Conservation (phyloP, 2,329 filamentous ascomycete genomes). For the Pseudogymnoascus sp. region DNA sequence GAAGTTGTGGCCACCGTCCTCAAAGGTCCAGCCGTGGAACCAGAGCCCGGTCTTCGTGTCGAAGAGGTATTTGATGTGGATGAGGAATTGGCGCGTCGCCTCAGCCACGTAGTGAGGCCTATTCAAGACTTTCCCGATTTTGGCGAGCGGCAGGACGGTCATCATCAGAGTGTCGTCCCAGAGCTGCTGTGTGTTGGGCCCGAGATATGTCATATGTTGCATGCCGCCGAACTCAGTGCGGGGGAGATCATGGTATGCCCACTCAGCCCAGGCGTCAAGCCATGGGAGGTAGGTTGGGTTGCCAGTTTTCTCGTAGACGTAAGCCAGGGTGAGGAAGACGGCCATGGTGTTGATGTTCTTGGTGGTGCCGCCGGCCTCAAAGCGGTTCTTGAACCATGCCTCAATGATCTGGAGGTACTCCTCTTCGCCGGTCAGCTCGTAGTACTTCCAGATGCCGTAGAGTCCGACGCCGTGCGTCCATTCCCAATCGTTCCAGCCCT, state of each 20-base stretch:
- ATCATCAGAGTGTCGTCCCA: conserved; percentile 89
- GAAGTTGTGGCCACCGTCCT: conserved; percentile 56
- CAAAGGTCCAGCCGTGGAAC: conserved; percentile 77
- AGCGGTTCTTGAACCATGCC: conserved; percentile 56
- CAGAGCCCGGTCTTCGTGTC: conserved; percentile 65
- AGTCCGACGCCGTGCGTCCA: conserved; percentile 76
- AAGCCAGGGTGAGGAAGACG: conserved; percentile 65
- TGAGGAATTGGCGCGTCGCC: conserved; percentile 67
- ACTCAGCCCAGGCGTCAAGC: conserved; percentile 75
- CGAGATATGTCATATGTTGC: conserved; percentile 39
- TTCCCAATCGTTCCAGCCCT: conserved; percentile 78
- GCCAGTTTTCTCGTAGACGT: conserved; percentile 66
- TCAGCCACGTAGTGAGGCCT: conserved; percentile 68
- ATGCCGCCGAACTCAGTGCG: conserved; percentile 56
- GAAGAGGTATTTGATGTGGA: conserved; percentile 72
- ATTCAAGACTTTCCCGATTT: conserved; percentile 64
- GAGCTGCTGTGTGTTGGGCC: conserved; percentile 63
- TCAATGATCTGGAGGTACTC: conserved; percentile 58
- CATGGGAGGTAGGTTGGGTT: conserved; percentile 64
- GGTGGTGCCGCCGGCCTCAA: conserved; percentile 45
- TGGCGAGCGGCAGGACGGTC: conserved; percentile 72
- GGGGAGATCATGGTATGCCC: conserved; percentile 69
- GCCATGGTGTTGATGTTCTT: conserved; percentile 87
- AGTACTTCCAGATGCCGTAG: conserved; percentile 77
- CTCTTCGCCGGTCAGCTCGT: conserved; percentile 58